Conservation (phyloP, 768 basidiomycete genomes). For the Suillus hirtellus region DNA sequence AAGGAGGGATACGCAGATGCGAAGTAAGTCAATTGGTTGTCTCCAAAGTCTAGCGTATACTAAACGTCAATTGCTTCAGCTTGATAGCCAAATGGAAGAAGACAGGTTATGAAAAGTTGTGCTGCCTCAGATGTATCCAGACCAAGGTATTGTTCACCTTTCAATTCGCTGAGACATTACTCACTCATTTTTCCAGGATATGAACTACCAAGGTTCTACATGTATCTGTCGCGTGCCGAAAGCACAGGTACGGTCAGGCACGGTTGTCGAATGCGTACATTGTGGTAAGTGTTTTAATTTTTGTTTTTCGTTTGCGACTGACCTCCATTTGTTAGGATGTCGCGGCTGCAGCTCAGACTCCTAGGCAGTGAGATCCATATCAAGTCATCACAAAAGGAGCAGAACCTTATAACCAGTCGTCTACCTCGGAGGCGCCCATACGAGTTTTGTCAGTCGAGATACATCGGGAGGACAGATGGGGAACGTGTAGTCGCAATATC, state of each 20-base stretch:
- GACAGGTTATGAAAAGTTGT: conserved; percentile 95
- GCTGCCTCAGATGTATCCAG: conserved; percentile 96
- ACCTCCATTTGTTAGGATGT: conserved; percentile 55
- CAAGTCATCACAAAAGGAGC: neutral
- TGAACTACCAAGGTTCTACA: conserved; percentile 99
- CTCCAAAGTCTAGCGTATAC: conserved; percentile 4
- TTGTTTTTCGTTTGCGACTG: conserved; percentile 11
- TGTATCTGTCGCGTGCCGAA: conserved; percentile 98
- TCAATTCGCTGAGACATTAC: conserved; percentile 8
- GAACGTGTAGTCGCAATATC: conserved; percentile 26
- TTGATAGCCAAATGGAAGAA: conserved; percentile 99
- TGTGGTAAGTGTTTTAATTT: conserved; percentile 67
- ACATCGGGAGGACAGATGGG: conserved; percentile 48
- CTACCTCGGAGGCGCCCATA: neutral
- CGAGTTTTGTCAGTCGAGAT: conserved; percentile 50
- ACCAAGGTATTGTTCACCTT: conserved; percentile 58
- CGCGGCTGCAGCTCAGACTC: conserved; percentile 92
- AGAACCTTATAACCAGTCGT: too few species aligned
- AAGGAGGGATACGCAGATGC: conserved; percentile 97
- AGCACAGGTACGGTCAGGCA: conserved; percentile 84
- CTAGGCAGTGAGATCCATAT: conserved; percentile 29
- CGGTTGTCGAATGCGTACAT: conserved; percentile 94
- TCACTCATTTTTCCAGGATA: conserved; percentile 61
- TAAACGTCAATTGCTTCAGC: conserved; percentile 41
- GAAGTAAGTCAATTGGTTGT: conserved; percentile 60